phyloP scores from a whole-genome alignment of 1,284 basidiomycete species.

The Ceratobasidium sp. region DNA sequence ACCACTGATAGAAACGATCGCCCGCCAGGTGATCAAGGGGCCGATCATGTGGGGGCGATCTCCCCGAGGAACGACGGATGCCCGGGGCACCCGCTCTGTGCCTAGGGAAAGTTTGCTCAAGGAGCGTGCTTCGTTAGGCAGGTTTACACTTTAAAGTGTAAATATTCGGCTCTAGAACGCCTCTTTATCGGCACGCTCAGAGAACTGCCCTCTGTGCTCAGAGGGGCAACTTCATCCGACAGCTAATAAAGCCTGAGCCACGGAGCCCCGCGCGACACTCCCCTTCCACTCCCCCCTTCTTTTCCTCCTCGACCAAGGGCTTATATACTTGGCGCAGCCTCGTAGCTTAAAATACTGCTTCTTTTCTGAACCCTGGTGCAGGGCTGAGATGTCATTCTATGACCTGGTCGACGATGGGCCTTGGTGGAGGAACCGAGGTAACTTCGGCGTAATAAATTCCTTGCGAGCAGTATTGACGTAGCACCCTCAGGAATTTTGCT shows the following conservation, averaged over 20 bases:
- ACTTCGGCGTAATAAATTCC: neutral
- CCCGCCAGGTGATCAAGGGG: conserved; percentile 14
- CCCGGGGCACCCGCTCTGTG: conserved; percentile 20
- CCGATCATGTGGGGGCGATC: conserved; percentile 21
- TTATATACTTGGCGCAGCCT: neutral
- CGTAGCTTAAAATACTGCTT: neutral
- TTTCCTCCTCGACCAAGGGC: neutral
- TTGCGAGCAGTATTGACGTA: neutral
- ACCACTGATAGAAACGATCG: conserved; percentile 11
- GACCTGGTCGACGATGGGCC: conserved; percentile 46
- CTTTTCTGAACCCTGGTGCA: neutral
- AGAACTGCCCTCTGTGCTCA: neutral
- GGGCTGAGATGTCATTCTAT: conserved; percentile 20
- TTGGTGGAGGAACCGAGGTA: conserved; percentile 68
- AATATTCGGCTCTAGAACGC: neutral
- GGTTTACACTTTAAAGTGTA: conserved; percentile 21
- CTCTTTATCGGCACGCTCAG: neutral
- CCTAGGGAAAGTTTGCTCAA: neutral
- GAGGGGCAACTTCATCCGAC: neutral
- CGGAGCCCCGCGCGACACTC: conserved; percentile 23
- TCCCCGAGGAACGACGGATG: conserved; percentile 28
- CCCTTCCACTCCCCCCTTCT: neutral
- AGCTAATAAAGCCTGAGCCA: conserved; percentile 5
- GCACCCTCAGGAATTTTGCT: conserved; percentile 59
- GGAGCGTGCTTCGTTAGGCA: neutral